Evolutionary conservation across 2,329 filamentous ascomycete genomes (phyloP), one percentile per base, ranked within the genome.

Genomic region (Phaeophleospora eucalypticola): DNA sequence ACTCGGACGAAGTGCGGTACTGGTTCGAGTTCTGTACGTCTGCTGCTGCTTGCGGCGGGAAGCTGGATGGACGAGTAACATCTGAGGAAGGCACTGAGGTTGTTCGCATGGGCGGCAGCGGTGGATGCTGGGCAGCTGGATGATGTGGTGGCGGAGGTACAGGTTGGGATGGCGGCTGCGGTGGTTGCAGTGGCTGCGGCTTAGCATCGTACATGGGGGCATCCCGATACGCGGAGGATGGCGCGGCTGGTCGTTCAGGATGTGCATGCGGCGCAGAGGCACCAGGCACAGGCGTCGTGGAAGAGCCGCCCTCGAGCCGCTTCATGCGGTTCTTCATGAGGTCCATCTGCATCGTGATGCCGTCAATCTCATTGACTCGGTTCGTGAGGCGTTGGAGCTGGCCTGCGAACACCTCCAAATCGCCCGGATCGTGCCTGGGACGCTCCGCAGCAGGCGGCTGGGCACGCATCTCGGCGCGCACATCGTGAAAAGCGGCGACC

Each of bases 271-370:
- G 24, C 8, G 48, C 4, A 18, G 48, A 43, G 12, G 56, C 43
- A 12, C 36, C 52, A 12, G 24, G 24, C 17, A 20, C 19, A n/a
- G 49, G 32, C 15, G 51, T 29, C 4, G 48, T 6, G 18, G 48
- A 43, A 12, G 56, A 45, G 14, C 37, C 52, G 15, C 49, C 49
- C 36, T 67, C 65, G 35, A 65, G 50, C 14, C 63, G 58, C 50
- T 59, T 71, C 17, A 76, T 61, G 37, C 69, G 71, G 45, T 71
- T 70, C 58, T 72, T 74, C 59, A 77, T 62, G 10, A 76, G 68
- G 41, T 75, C 71, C 9, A 76, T 58, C 41, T 71, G 70, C 53
- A 76, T 64, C 51, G 68, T 73, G 37, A 77, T 50, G 4, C 62
- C 67, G 43, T 76, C 73, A 9, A 76, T 61, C 48, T 76, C 73